These are phyloP conservation scores for Erucastrum elatum DNA, from an alignment of 345 rosid species.

Conservation along the genomic window DNA sequence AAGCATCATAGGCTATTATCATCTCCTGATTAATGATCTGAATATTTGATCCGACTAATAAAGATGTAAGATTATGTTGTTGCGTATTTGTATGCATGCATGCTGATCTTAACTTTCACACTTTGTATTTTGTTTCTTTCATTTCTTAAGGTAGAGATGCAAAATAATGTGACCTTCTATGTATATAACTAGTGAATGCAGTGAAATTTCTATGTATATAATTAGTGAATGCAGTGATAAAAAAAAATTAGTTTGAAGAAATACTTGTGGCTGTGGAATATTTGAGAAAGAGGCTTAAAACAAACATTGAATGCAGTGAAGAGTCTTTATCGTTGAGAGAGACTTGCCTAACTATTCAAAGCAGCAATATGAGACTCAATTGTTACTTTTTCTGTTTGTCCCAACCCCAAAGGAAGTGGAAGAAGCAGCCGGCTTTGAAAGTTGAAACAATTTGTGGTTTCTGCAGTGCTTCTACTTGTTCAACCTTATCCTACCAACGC, in stretches of 20 bases:
- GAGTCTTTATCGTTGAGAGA: conserved; percentile 13
- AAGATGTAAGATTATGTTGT: not conserved
- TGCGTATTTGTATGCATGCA: not conserved
- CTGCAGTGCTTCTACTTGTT: conserved; percentile 54
- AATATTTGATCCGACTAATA: not conserved
- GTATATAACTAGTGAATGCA: too few species aligned
- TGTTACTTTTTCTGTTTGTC: conserved; percentile 7
- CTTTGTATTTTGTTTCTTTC: not conserved
- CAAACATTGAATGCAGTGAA: conserved; percentile 6
- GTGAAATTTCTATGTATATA: not conserved
- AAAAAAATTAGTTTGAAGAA: not conserved
- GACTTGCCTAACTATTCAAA: conserved; percentile 29
- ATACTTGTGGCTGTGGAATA: not conserved
- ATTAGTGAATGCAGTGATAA: too few species aligned
- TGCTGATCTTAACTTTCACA: not conserved
- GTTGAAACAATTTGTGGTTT: conserved; percentile 46
- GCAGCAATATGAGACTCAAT: conserved; percentile 30
- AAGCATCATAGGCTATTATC: not conserved
- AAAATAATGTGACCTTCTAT: not conserved
- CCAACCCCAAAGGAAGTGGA: not conserved
- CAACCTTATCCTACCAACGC: conserved; percentile 50
- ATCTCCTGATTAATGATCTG: not conserved
- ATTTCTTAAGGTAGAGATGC: not conserved
- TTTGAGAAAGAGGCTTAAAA: not conserved
- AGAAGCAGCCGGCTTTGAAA: conserved; percentile 27